Base-by-base conservation (phyloP, 2,329 filamentous ascomycete genomes). In the Colletotrichum lupini region DNA sequence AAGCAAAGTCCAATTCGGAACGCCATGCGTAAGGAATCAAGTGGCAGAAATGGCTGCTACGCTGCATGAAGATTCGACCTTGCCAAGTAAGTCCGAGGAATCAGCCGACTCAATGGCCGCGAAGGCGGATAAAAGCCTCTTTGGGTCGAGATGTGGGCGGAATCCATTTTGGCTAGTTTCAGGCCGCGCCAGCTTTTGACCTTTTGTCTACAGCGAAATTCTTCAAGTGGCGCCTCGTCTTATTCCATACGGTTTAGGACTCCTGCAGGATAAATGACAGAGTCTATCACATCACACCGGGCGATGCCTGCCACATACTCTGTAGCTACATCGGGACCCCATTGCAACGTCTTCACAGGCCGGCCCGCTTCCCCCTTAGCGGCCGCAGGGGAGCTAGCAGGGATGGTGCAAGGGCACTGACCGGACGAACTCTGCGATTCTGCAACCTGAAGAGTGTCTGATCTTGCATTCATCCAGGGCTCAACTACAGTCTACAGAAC, bases 331-430 rank as follows among this genome's bases (percentile, higher is more conserved):
- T 19, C n/a, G 7, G 32, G 16, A 12, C 4, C 24, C 42, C 60
- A 42, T 52, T 19, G 26, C 42, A 19, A 16, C 57, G 16, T 53
- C 60, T n/a, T 63, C 42, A 19, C 60, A 63, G 46, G 22, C 60
- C 60, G 60, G 42, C 60, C 60, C 42, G 60, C 46, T 26, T 63
- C 60, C n/a, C 8, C 60, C 42, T 24, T 63, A 63, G 26, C 28
- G n/a, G 42, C 26, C 9, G 60, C 42, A 53, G 14, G 16, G 60
- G 12, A 26, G 24, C 60, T 35, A 53, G 42, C 46, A 63, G 42
- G 60, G 60, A 26, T 63, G 8, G 6, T 7, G 46, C 24, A 46
- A 19, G 46, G 22, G 22, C n/a, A 42, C 28, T 14, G 59, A 35
- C 32, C 12, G 11, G 35, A 62, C 16, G 22, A 46, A 53, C 26